A percentile compares a stretch with the other conserved stretches of the same genome.
Conservation (phyloP, 257 asterid species). For the Solanum pinnatisectum region DNA sequence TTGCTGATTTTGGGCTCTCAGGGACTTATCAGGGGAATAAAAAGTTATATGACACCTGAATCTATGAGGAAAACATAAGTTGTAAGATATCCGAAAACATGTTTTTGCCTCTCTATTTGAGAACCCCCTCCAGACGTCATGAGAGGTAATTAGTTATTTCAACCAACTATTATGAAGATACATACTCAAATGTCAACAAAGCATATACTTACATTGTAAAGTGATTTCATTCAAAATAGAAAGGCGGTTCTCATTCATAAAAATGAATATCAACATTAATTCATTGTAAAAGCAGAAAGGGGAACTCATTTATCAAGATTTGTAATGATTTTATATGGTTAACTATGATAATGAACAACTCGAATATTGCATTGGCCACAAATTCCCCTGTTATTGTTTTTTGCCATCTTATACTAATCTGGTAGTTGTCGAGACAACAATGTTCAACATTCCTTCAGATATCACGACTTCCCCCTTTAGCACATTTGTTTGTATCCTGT, state of each 20-base stretch:
- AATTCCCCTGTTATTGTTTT: background rate
- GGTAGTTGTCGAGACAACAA: background rate
- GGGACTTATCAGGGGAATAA: background rate
- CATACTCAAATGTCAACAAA: background rate
- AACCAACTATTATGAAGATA: no score
- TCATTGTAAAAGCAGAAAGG: background rate
- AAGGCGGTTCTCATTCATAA: background rate
- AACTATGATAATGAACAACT: background rate
- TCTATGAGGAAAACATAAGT: background rate
- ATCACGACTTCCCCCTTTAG: background rate
- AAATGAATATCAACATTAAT: background rate
- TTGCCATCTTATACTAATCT: background rate
- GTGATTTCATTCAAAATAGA: background rate
- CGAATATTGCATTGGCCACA: background rate
- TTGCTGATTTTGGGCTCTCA: background rate
- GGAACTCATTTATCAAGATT: background rate
- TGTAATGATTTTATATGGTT: background rate
- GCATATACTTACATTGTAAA: background rate
- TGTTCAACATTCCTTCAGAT: no score
- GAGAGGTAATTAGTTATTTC: background rate
- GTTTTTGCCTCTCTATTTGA: background rate
- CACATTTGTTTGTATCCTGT: background rate
- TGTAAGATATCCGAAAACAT: background rate
- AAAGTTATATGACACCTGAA: no score
- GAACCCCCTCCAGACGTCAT: background rate